A percentile compares a stretch with the other conserved stretches of the same genome.
Conservation (phyloP, 2,329 filamentous ascomycete species). For the Colletotrichum liaoningense region DNA sequence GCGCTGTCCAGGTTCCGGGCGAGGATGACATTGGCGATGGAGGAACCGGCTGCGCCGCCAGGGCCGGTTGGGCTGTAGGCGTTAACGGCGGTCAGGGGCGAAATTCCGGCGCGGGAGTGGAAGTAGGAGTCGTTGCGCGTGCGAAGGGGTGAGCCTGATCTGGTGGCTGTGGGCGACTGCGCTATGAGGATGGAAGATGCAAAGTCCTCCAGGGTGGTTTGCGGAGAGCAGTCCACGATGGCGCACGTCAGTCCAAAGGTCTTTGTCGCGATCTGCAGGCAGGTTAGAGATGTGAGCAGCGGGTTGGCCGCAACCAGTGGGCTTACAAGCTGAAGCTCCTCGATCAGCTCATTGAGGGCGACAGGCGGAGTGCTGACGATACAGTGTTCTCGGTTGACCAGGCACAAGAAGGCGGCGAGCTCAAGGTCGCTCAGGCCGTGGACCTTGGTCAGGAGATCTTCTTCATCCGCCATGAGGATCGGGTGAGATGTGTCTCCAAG, state of each 20-base stretch:
- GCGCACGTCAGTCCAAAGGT: constrained; percentile 79
- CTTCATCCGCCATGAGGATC: constrained; percentile 68
- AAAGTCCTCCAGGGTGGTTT: constrained; percentile 86
- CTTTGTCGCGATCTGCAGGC: constrained; percentile 68
- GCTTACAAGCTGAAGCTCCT: constrained; percentile 77
- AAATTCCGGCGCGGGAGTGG: constrained; percentile 39
- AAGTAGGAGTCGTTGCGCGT: constrained; percentile 38
- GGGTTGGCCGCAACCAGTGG: neutral
- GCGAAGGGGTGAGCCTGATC: constrained; percentile 41
- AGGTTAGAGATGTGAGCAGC: neutral
- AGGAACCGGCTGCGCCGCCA: constrained; percentile 38
- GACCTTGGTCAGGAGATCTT: constrained; percentile 72
- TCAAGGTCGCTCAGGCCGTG: constrained; percentile 88
- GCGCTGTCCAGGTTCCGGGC: constrained; percentile 83
- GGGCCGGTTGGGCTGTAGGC: constrained; percentile 36
- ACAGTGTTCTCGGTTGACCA: constrained; percentile 87
- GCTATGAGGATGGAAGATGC: constrained; percentile 73
- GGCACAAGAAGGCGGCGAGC: constrained; percentile 84
- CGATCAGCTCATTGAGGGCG: constrained; percentile 74
- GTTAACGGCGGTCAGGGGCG: constrained; percentile 43
- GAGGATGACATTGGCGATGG: constrained; percentile 85
- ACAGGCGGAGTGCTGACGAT: constrained; percentile 80
- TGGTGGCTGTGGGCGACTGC: constrained; percentile 41
- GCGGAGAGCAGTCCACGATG: constrained; percentile 77
- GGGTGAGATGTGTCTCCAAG: constrained; percentile 23